phyloP scores from a whole-genome alignment of 2,329 filamentous ascomycete species.

The Phialophora macrospora region DNA sequence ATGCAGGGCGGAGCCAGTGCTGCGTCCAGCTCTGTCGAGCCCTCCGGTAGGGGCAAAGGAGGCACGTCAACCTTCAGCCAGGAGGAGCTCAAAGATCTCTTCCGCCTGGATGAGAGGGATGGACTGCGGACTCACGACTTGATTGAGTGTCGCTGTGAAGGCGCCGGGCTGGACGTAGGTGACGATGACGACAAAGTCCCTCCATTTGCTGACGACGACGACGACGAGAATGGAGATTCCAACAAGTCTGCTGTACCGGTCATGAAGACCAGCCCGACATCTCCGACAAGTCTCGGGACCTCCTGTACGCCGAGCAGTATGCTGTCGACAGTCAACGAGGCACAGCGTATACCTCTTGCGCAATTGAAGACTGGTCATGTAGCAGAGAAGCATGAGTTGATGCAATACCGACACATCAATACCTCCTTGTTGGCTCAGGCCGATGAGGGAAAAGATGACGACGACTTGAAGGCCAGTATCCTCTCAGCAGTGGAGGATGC shows the following conservation, averaged over 20 bases:
- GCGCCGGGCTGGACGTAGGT: conserved; percentile 50
- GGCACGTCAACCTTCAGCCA: conserved; percentile 65
- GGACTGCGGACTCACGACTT: conserved; percentile 71
- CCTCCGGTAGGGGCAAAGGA: conserved; percentile 53
- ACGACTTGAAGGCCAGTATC: conserved; percentile 13
- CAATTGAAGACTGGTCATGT: conserved; percentile 32
- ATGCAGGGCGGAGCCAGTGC: conserved; percentile 58
- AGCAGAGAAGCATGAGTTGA: conserved; percentile 51
- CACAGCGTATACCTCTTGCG: background rate
- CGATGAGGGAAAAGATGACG: conserved; percentile 7
- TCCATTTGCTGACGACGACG: background rate
- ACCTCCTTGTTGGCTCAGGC: conserved; percentile 41
- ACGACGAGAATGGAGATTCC: conserved; percentile 3
- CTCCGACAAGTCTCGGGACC: background rate
- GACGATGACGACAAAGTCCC: conserved; percentile 10
- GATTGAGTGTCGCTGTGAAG: conserved; percentile 66
- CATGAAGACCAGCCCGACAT: background rate
- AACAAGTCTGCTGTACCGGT: conserved; percentile 7
- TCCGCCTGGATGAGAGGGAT: conserved; percentile 65
- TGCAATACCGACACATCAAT: conserved; percentile 52
- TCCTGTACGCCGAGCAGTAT: background rate
- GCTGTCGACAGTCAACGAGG: conserved; percentile 1
- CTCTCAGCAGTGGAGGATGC: conserved; percentile 30
- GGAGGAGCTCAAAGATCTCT: conserved; percentile 70
- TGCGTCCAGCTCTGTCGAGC: conserved; percentile 9